Base-by-base conservation (phyloP, 306 rosid species). In the Macrotyloma uniflorum region DNA sequence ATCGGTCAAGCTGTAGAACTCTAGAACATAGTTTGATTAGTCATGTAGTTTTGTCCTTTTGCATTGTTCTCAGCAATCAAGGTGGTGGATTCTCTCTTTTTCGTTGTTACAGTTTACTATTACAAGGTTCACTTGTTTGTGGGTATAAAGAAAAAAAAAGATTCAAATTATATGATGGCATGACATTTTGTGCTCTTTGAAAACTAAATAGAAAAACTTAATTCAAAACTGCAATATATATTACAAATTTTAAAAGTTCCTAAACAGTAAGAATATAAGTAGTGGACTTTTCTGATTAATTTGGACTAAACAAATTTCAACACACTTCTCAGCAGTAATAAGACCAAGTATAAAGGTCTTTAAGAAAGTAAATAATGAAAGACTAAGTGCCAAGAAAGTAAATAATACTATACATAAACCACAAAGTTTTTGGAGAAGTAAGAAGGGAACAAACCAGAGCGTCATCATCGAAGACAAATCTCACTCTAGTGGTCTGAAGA, bases 401-500 rank as follows among this genome's bases (percentile, higher is more conserved):
- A 46, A 70, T 11, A 32, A 8, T 23, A 67, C 47, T n/a, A 63
- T 54, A 14, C 35, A 68, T 35, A 74, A 76, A 64, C 33, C 67
- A 28, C 33, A 40, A 23, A 74, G 28, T 49, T 72, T 62, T 43
- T 62, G 58, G 66, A 64, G 72, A 83, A 76, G 77, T 69, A 67
- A 83, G 80, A 33, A 47, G 76, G 82, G 79, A 82, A 79, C 96
- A 59, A 86, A 95, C 98, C 98, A 95, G 85, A 78, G 98, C 90
- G 61, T 95, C 89, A 4, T 81, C 86, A 75, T 91, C 90, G 24
- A 92, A 95, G 86, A 92, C 98, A 53, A 95, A 95, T 83, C 93
- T 89, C 66, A 95, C 93, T 86, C 98, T 86, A 10, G 98, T 91
- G 46, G 98, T 83, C 98, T 95, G 83, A 72, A 66, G 55, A 80